Evolutionary conservation across 2,329 filamentous ascomycete genomes (phyloP).

Genomic region (Thermothelomyces thermophilus): DNA sequence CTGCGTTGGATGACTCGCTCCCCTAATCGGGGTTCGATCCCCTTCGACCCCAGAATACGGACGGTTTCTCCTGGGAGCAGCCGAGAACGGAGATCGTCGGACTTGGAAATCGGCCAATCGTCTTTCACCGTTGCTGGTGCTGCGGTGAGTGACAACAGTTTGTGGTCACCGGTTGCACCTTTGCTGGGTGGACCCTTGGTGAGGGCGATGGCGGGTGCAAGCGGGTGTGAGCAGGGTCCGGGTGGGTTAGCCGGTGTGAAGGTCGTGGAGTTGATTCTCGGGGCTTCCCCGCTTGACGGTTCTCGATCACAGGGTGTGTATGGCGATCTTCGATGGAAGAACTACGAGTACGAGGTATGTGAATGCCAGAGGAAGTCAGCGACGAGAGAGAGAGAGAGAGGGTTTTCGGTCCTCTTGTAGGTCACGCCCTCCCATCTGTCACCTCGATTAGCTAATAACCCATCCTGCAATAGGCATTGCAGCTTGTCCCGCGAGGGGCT

Average conservation of each 20-base stretch:
- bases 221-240: neutral
- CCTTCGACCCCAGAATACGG: conserved; percentile 11
- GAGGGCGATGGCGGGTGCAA: conserved; percentile 1
- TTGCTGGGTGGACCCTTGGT: neutral
- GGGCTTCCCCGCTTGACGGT: neutral
- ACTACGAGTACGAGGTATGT: neutral
- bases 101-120: conserved; percentile 21
- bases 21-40: conserved; percentile 5
- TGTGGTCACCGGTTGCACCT: conserved; percentile 11
- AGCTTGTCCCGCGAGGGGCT: conserved; percentile 20
- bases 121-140: conserved; percentile 23
- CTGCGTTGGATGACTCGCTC: conserved; percentile 20
- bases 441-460: conserved; percentile 22
- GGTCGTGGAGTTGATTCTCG: neutral
- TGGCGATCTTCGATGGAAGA: neutral
- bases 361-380: neutral
- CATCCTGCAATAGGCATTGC: conserved; percentile 10
- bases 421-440: conserved; percentile 17
- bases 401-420: conserved; percentile 19
- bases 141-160: conserved; percentile 13
- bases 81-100: conserved; percentile 27
- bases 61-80: conserved; percentile 17
- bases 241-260: neutral
- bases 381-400: conserved; percentile 2
- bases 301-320: neutral